A percentile compares a stretch with the other conserved stretches of the same genome.
phyloP scores from a whole-genome alignment of 1,139 yeast species.

The Meyerozyma carpophila region DNA sequence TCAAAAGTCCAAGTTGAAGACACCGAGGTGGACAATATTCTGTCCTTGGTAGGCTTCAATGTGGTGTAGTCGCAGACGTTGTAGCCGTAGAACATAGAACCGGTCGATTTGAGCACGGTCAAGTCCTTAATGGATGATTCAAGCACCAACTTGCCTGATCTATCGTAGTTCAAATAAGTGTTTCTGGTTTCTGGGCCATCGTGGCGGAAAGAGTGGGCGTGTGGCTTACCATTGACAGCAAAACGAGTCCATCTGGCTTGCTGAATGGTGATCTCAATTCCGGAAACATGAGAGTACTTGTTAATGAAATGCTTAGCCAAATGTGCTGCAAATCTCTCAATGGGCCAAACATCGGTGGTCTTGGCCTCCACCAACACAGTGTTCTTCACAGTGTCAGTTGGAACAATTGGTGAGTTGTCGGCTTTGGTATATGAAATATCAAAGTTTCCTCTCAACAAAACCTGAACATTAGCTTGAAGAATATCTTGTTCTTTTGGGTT shows the following conservation, averaged over 20 bases:
- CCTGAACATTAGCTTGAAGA: slow-evolving; percentile 76
- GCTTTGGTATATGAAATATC: slow-evolving; percentile 81
- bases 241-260: slow-evolving; percentile 80
- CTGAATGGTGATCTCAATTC: slow-evolving; percentile 58
- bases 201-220: slow-evolving; percentile 78
- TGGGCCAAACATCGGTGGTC: slow-evolving; percentile 78
- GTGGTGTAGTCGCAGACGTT: slow-evolving; percentile 85
- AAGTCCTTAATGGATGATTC: slow-evolving; percentile 75
- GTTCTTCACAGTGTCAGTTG: slow-evolving; percentile 92
- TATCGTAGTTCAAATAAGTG: slow-evolving; percentile 49
- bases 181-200: slow-evolving; percentile 80
- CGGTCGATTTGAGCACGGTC: slow-evolving; percentile 89
- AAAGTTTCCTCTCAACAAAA: slow-evolving; percentile 70
- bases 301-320: slow-evolving; percentile 73
- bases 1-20: slow-evolving; percentile 71
- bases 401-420: slow-evolving; percentile 82
- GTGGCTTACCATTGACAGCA: slow-evolving; percentile 65
- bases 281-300: slow-evolving; percentile 73
- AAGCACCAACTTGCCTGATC: slow-evolving; percentile 44
- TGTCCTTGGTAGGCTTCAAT: slow-evolving; percentile 72
- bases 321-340: slow-evolving; percentile 83
- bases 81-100: slow-evolving; percentile 88
- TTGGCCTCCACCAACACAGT: slow-evolving; percentile 80
- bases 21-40: slow-evolving; percentile 84
- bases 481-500: slow-evolving; percentile 73